Evolutionary conservation across 306 rosid genomes (phyloP).

Genomic region (Morella rubra): DNA sequence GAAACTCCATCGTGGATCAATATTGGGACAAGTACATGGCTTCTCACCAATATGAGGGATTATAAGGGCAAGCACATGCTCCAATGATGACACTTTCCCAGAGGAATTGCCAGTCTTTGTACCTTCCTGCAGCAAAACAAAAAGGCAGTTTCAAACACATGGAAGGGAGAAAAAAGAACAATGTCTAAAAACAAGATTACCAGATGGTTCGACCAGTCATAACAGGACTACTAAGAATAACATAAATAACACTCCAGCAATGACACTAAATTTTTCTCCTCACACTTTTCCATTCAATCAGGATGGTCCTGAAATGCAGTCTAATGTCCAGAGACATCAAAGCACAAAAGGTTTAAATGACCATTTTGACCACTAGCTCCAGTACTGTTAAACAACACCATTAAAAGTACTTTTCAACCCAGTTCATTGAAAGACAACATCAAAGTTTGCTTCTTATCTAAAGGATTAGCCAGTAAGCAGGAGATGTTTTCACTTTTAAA

Average conservation of each 20-base stretch:
- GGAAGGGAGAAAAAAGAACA: slow-evolving; percentile 4
- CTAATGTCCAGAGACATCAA: neutral
- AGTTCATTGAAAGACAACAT: too few relatives aligned
- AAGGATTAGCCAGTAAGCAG: too few relatives aligned
- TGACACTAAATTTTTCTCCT: too few relatives aligned
- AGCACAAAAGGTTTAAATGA: neutral
- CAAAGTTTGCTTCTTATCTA: too few relatives aligned
- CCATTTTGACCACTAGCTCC: too few relatives aligned
- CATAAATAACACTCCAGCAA: neutral
- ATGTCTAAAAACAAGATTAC: neutral
- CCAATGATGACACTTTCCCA: slow-evolving; percentile 64
- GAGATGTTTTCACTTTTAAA: too few relatives aligned
- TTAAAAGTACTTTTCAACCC: too few relatives aligned
- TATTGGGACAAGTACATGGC: slow-evolving; percentile 66
- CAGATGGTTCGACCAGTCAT: neutral
- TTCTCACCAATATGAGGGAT: slow-evolving; percentile 69
- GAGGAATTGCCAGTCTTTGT: slow-evolving; percentile 23
- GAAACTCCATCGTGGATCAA: slow-evolving; percentile 71
- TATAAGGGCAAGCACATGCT: slow-evolving; percentile 58
- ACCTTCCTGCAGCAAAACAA: slow-evolving; percentile 56
- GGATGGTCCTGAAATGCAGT: too few relatives aligned
- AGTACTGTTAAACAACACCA: too few relatives aligned
- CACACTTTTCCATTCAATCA: too few relatives aligned
- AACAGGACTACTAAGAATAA: neutral
- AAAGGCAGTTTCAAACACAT: neutral